Evolutionary conservation across 352 stramenopile species (phyloP).

Genomic region (Phytophthora rubi): DNA sequence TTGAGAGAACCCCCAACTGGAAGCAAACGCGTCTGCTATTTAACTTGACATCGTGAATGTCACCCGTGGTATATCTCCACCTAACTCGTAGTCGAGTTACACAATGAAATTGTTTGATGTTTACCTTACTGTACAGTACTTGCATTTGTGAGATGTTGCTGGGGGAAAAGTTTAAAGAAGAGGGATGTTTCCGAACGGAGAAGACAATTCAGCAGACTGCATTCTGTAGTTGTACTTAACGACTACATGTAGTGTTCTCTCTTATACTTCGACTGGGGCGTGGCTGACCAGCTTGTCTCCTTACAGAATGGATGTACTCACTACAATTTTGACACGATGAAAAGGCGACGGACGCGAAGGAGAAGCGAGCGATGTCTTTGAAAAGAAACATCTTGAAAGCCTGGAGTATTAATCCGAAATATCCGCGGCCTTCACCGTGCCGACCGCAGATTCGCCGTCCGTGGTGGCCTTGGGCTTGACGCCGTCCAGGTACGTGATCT

Average conservation of each 20-base stretch:
- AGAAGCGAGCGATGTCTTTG: conserved; percentile 15
- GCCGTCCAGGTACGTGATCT: conserved; percentile 55
- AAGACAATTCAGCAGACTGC: neutral
- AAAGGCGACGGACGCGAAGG: conserved; percentile 9
- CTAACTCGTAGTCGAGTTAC: conserved; percentile 20
- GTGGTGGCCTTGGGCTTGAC: conserved; percentile 25
- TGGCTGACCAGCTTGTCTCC: conserved; percentile 19
- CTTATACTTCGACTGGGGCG: conserved; percentile 3
- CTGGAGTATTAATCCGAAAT: conserved; percentile 17
- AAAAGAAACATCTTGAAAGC: conserved; percentile 2
- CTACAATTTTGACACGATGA: conserved; percentile 29
- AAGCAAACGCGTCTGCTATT: conserved; percentile 41
- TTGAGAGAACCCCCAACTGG: conserved; percentile 11
- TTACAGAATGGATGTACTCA: conserved; percentile 24
- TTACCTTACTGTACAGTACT: neutral
- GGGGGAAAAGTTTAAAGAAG: no score
- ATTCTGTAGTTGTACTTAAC: neutral
- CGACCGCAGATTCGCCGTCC: conserved; percentile 22
- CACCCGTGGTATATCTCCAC: conserved; percentile 28
- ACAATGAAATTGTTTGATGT: conserved; percentile 28
- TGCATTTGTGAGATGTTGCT: no score
- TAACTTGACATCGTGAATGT: conserved; percentile 37
- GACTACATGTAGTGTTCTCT: conserved; percentile 17
- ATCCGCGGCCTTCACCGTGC: conserved; percentile 40
- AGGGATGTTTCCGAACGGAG: no score